phyloP scores from a whole-genome alignment of 345 rosid genomes.

The Melaleuca alternifolia region DNA sequence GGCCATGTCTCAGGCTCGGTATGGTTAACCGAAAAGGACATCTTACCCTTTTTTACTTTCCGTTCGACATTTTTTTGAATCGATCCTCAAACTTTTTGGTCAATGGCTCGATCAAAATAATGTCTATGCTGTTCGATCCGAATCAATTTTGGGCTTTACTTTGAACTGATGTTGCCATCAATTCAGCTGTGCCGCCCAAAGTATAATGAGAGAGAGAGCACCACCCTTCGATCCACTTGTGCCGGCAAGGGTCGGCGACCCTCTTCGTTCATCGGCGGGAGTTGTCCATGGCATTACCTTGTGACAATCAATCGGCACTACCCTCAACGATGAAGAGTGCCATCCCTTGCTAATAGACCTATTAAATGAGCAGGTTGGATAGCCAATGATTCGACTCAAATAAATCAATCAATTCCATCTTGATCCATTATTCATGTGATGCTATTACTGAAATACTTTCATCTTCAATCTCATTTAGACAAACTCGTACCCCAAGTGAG shows the following conservation, averaged over 20 bases:
- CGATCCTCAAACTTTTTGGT: background rate
- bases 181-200: background rate
- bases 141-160: background rate
- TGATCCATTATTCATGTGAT: too few species aligned
- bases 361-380: too few species aligned
- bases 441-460: too few species aligned
- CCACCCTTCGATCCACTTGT: background rate
- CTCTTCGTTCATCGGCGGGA: background rate
- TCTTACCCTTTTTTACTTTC: background rate
- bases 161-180: background rate
- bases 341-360: too few species aligned
- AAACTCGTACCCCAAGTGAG: too few species aligned
- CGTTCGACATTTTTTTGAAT: background rate
- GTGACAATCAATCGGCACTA: background rate
- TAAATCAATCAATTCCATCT: too few species aligned
- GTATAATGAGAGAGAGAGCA: background rate
- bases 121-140: background rate
- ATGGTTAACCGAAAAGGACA: background rate
- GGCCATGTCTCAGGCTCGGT: background rate
- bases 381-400: too few species aligned
- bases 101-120: background rate
- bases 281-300: background rate
- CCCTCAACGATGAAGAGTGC: background rate
- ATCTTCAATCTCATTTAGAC: too few species aligned
- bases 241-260: background rate